These are phyloP conservation scores for Rutstroemia sp. DNA, from an alignment of 2,329 filamentous ascomycete genomes.

Conservation along the genomic window DNA sequence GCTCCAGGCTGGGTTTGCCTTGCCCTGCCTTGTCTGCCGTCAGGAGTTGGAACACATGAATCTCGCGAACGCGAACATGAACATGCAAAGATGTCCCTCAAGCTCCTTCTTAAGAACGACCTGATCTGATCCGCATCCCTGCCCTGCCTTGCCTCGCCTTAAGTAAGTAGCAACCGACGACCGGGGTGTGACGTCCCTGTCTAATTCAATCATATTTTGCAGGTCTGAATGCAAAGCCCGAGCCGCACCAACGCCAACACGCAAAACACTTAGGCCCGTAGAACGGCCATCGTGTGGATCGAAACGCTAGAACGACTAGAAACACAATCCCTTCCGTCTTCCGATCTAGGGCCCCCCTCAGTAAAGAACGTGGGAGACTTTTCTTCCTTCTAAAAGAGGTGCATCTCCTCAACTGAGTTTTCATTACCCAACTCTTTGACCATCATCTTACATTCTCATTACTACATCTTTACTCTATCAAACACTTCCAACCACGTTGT, in stretches of 20 bases:
- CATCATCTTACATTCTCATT: conserved; percentile 9
- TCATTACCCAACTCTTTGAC: conserved; percentile 11
- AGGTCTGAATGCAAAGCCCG: conserved; percentile 1
- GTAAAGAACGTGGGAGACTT: not conserved
- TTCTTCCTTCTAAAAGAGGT: conserved; percentile 5
- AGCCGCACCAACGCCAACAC: conserved; percentile 8
- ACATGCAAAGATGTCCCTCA: no score
- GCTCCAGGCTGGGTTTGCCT: no score
- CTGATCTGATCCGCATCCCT: not conserved
- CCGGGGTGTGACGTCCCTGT: not conserved
- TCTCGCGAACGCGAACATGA: no score
- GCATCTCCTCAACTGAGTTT: conserved; percentile 11
- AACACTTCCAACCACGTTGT: not conserved
- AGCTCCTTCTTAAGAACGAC: no score
- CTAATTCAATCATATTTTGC: conserved; percentile 3
- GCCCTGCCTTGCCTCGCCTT: not conserved
- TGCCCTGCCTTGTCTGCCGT: no score
- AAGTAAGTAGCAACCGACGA: not conserved
- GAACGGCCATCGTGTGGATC: conserved; percentile 2
- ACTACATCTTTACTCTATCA: conserved; percentile 9
- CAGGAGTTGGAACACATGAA: no score
- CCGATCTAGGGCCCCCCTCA: conserved; percentile 4
- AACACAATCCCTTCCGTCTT: conserved; percentile 4
- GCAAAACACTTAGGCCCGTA: not conserved
- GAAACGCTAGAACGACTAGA: not conserved